phyloP scores from a whole-genome alignment of 228 moss, liverwort and hornwort genomes.

The Sphagnum fallax region DNA sequence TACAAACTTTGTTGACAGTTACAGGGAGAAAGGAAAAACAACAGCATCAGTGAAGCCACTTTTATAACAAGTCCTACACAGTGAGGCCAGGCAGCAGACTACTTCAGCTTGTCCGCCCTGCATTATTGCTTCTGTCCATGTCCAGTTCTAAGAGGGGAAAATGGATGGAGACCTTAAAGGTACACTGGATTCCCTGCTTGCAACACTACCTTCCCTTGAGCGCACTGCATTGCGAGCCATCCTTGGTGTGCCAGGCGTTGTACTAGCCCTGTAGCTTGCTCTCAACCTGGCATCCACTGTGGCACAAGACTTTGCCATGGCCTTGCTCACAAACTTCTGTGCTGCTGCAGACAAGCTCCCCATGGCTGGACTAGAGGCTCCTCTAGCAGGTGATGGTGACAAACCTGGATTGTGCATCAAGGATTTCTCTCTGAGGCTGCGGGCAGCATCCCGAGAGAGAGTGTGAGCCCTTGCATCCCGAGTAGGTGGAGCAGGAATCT shows the following conservation, averaged over 20 bases:
- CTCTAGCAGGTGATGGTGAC: constrained; percentile 71
- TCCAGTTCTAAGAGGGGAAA: no score
- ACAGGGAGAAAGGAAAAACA: no score
- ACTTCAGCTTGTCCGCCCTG: no score
- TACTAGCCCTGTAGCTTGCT: constrained; percentile 81
- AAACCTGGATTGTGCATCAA: constrained; percentile 38
- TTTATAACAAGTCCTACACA: no score
- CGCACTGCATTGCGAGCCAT: constrained; percentile 48
- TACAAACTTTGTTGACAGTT: no score
- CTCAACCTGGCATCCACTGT: constrained; percentile 89
- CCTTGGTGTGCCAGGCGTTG: constrained; percentile 68
- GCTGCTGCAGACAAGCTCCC: constrained; percentile 85
- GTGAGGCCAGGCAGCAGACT: no score
- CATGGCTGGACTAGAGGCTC: constrained; percentile 58
- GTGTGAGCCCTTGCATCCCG: constrained; percentile 96
- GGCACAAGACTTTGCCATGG: constrained; percentile 81
- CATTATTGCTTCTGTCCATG: no score
- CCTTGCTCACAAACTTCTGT: constrained; percentile 93
- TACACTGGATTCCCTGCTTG: constrained; percentile 61
- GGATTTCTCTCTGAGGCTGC: constrained; percentile 78
- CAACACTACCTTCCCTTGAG: constrained; percentile 57
- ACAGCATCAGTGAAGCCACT: no score
- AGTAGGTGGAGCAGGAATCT: constrained; percentile 91
- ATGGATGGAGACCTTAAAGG: constrained; percentile 76
- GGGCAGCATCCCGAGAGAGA: constrained; percentile 85